These are phyloP conservation scores for Candida vartiovaarae DNA, from an alignment of 805 yeast genomes.

Conservation along the genomic window DNA sequence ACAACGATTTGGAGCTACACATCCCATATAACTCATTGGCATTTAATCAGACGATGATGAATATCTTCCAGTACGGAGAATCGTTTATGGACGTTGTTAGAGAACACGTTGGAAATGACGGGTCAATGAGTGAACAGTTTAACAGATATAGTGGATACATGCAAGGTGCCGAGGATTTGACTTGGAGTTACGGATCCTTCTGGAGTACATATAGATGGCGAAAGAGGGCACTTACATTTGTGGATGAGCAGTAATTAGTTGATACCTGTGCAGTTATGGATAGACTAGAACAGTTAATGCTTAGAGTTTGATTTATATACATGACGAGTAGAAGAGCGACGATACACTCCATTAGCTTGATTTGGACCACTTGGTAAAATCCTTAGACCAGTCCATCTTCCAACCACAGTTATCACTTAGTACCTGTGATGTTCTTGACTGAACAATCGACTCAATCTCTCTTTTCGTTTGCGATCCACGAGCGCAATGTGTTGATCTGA, in stretches of 20 bases:
- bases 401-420: constrained; percentile 6
- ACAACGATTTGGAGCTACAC: constrained; percentile 6
- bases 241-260: constrained; percentile 2
- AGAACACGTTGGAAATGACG: constrained; percentile 55
- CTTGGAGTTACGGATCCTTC: constrained; percentile 86
- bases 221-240: constrained; percentile 28
- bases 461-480: constrained; percentile 35
- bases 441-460: constrained; percentile 29
- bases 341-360: background rate
- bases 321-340: background rate
- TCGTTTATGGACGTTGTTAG: constrained; percentile 55
- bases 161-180: constrained; percentile 82
- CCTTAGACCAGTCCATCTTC: background rate
- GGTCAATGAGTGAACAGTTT: constrained; percentile 85
- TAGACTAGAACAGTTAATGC: background rate
- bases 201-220: constrained; percentile 68
- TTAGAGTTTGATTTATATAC: background rate
- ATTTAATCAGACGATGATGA: constrained; percentile 38
- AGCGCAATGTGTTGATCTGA: constrained; percentile 25
- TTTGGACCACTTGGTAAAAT: constrained; percentile 4
- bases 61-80: constrained; percentile 53
- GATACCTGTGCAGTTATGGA: no score
- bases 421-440: constrained; percentile 6
- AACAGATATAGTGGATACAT: constrained; percentile 73
- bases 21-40: constrained; percentile 30